Percentiles rank a stretch among this genome's conserved stretches.
These are phyloP conservation scores for Exserohilum turcica DNA, from an alignment of 2,329 filamentous ascomycete species.

Conservation along the genomic window DNA sequence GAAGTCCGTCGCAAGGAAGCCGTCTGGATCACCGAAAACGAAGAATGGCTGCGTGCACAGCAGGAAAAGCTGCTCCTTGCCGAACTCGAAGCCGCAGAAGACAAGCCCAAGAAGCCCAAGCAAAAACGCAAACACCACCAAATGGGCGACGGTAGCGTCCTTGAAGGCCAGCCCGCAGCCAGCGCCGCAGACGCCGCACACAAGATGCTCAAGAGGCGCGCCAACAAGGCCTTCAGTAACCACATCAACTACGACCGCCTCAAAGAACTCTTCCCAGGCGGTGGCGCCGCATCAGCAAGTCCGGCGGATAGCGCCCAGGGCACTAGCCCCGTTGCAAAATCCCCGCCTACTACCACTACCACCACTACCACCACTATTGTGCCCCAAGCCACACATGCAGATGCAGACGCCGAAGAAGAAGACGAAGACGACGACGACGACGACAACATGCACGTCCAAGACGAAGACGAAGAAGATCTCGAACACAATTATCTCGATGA, in stretches of 20 bases:
- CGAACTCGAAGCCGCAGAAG: constrained; percentile 63
- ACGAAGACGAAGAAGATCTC: constrained; percentile 49
- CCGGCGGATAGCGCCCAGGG: constrained; percentile 2
- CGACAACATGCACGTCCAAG: constrained; percentile 44
- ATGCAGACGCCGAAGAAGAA: constrained; percentile 27
- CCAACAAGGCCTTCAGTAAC: constrained; percentile 47
- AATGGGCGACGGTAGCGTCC: constrained; percentile 50
- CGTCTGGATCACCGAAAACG: constrained; percentile 94
- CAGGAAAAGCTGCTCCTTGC: constrained; percentile 81
- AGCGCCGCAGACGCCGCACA: constrained; percentile 53
- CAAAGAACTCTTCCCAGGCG: constrained; percentile 47
- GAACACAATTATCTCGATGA: constrained; percentile 49
- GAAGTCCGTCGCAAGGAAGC: constrained; percentile 85
- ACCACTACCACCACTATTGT: background rate
- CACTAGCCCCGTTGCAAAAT: constrained; percentile 4
- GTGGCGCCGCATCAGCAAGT: constrained; percentile 17
- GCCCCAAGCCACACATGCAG: constrained; percentile 12
- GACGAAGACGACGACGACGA: constrained; percentile 25
- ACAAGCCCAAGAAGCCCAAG: constrained; percentile 57
- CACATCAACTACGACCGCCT: constrained; percentile 56
- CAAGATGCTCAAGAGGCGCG: constrained; percentile 54
- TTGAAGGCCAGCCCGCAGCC: constrained; percentile 50
- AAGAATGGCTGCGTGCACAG: constrained; percentile 86
- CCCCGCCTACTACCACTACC: constrained; percentile 8
- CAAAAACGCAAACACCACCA: constrained; percentile 46